Percentiles rank a stretch among this genome's conserved stretches.
Evolutionary conservation across 768 basidiomycete species (phyloP).

Genomic region (Filobasidium floriforme): DNA sequence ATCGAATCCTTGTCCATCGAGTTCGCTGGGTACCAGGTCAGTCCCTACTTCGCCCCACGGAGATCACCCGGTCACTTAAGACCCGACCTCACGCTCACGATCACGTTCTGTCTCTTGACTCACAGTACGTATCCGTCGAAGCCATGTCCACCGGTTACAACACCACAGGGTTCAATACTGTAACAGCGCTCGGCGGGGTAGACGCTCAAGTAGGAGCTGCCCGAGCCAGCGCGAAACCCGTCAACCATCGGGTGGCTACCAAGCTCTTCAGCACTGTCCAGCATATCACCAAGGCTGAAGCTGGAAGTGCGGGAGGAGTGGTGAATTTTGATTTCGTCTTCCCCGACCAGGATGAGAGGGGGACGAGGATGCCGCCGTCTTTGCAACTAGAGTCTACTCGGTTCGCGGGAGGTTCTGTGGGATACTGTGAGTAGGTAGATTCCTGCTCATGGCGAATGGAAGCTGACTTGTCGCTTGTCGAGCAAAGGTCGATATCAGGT

Average conservation of each 20-base stretch:
- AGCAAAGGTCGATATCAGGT: not conserved
- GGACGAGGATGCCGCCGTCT: not conserved
- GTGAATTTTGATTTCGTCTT: constrained; percentile 1
- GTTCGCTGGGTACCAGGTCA: not conserved
- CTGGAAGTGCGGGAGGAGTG: not conserved
- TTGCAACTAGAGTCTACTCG: not conserved
- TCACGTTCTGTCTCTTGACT: not conserved
- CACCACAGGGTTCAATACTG: not conserved
- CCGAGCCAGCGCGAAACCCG: not conserved
- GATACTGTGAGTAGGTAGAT: not conserved
- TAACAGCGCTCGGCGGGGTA: not conserved
- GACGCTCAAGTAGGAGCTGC: not conserved
- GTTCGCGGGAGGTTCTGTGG: not conserved
- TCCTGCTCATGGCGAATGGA: not conserved
- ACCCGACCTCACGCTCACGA: not conserved
- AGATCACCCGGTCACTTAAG: not conserved
- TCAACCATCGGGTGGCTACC: not conserved
- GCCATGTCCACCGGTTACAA: not conserved
- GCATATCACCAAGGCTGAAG: not conserved
- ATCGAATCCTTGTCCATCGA: constrained; percentile 2
- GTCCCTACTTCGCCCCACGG: too few relatives aligned
- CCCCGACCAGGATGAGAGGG: not conserved
- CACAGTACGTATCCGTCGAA: not conserved
- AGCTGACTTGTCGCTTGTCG: not conserved
- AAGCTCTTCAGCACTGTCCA: not conserved